Conservation (phyloP, 495 filamentous ascomycete genomes). For the Umbilicaria muhlenbergii region DNA sequence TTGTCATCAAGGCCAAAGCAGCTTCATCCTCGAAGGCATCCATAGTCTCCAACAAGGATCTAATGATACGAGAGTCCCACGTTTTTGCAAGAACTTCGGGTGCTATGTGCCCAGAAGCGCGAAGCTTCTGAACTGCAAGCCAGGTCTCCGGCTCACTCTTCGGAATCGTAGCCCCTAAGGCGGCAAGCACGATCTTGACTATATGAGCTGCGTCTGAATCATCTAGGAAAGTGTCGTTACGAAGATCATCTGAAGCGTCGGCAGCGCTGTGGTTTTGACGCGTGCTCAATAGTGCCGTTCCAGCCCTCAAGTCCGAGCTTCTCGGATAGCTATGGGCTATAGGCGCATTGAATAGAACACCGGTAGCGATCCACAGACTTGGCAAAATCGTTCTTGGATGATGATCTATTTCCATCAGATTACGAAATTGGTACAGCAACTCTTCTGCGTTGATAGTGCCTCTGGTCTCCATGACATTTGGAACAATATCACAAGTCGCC, state of each 20-base stretch:
- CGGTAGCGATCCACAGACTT: constrained; percentile 61
- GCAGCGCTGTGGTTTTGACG: too few species aligned
- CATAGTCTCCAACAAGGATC: constrained; percentile 22
- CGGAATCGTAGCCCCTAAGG: constrained; percentile 36
- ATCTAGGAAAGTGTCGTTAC: constrained; percentile 14
- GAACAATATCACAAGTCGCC: too few species aligned
- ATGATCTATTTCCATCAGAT: neutral
- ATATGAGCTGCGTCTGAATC: constrained; percentile 41
- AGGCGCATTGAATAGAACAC: constrained; percentile 50
- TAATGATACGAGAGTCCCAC: constrained; percentile 15
- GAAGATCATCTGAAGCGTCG: too few species aligned
- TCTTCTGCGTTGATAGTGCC: too few species aligned
- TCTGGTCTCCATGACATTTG: too few species aligned
- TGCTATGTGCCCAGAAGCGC: constrained; percentile 35
- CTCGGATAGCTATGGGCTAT: too few species aligned
- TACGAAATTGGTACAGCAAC: neutral
- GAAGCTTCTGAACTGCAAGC: constrained; percentile 33
- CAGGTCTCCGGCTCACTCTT: constrained; percentile 29
- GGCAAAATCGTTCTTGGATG: constrained; percentile 4
- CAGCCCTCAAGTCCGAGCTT: too few species aligned
- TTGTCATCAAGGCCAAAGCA: constrained; percentile 37
- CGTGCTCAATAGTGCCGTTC: too few species aligned
- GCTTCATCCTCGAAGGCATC: constrained; percentile 48
- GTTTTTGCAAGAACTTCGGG: constrained; percentile 22
- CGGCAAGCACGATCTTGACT: constrained; percentile 38